These are phyloP conservation scores for Drosera spatulata DNA, from an alignment of 179 eudicot species.

Conservation along the genomic window DNA sequence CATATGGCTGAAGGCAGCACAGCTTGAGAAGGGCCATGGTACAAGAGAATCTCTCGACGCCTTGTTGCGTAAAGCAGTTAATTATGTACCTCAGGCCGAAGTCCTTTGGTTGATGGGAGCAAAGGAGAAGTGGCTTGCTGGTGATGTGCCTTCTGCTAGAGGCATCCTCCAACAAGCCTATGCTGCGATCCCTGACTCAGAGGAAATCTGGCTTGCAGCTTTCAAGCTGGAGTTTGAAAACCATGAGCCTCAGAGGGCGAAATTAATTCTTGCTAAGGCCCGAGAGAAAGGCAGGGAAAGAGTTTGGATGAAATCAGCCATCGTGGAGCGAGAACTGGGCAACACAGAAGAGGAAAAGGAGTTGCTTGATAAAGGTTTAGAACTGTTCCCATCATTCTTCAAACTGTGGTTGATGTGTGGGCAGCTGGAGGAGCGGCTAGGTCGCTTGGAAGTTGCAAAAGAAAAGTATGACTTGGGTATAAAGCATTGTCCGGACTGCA, in stretches of 20 bases:
- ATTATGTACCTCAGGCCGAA: slow-evolving; percentile 79
- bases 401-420: slow-evolving; percentile 94
- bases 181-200: slow-evolving; percentile 83
- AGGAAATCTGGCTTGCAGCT: slow-evolving; percentile 96
- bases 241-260: slow-evolving; percentile 81
- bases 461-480: slow-evolving; percentile 63
- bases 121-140: slow-evolving; percentile 97
- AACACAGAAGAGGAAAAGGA: slow-evolving; percentile 62
- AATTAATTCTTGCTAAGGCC: slow-evolving; percentile 82
- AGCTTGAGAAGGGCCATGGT: slow-evolving; percentile 80
- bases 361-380: slow-evolving; percentile 69
- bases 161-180: slow-evolving; percentile 83
- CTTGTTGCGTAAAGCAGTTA: slow-evolving; percentile 69
- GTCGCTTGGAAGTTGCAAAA: slow-evolving; percentile 42
- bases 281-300: slow-evolving; percentile 77
- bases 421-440: slow-evolving; percentile 66
- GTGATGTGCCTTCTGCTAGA: slow-evolving; percentile 87
- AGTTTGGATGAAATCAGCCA: slow-evolving; percentile 94
- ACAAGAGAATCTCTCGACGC: slow-evolving; percentile 80
- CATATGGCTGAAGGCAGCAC: slow-evolving; percentile 92
- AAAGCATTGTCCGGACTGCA: slow-evolving; percentile 58
- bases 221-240: slow-evolving; percentile 91
- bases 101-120: slow-evolving; percentile 96
- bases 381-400: slow-evolving; percentile 63
- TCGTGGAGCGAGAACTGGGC: slow-evolving; percentile 88